These are phyloP conservation scores for Verbascum thapsus DNA, from an alignment of 257 asterid species.

Conservation along the genomic window DNA sequence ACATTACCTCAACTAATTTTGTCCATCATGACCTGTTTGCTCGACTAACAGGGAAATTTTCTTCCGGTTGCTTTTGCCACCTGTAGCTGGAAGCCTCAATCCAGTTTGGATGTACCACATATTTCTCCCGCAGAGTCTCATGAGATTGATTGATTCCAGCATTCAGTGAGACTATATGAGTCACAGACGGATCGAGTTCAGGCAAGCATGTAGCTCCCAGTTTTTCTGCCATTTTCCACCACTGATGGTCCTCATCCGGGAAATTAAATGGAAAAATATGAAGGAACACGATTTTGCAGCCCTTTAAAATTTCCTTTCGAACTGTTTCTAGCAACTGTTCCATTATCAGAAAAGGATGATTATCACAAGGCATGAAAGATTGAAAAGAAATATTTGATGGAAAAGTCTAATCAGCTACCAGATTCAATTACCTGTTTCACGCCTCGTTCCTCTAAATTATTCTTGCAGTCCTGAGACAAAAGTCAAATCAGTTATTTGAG, in stretches of 20 bases:
- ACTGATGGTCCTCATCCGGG: conserved; percentile 56
- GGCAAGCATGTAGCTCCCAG: conserved; percentile 70
- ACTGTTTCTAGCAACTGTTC: conserved; percentile 56
- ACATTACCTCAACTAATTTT: conserved; percentile 7
- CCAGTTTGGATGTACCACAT: conserved; percentile 75
- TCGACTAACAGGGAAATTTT: conserved; percentile 49
- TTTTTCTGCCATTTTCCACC: conserved; percentile 74
- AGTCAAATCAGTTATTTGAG: conserved; percentile 16
- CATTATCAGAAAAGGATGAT: conserved; percentile 7
- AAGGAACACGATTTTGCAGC: conserved; percentile 63
- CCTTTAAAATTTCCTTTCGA: conserved; percentile 58
- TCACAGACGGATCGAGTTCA: conserved; percentile 56
- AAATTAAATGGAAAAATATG: conserved; percentile 56
- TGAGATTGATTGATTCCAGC: conserved; percentile 67
- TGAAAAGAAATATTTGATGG: neutral
- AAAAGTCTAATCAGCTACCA: neutral
- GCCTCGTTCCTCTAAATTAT: conserved; percentile 57
- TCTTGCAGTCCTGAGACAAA: conserved; percentile 52
- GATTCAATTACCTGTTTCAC: conserved; percentile 70
- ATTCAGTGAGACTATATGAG: conserved; percentile 73
- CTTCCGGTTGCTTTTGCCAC: conserved; percentile 79
- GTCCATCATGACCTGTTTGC: conserved; percentile 32
- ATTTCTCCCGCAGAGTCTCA: conserved; percentile 58
- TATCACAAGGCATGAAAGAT: neutral
- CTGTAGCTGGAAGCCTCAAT: conserved; percentile 67